Evolutionary conservation across 257 asterid genomes (phyloP).

Genomic region (Ligustrum vulgare): DNA sequence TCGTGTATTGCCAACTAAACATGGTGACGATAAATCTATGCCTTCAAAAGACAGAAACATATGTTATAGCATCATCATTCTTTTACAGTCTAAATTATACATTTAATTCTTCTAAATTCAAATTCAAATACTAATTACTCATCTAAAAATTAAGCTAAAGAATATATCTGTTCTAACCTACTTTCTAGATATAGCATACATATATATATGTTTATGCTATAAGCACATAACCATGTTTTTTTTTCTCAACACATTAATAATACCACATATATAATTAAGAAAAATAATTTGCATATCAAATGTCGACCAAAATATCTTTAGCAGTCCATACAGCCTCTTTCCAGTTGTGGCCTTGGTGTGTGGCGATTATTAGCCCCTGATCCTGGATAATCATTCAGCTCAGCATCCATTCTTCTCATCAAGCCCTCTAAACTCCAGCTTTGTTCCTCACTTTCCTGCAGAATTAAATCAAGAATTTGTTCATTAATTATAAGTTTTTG

Average conservation of each 20-base stretch:
- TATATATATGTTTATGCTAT: not conserved
- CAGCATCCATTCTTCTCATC: slow-evolving; percentile 34
- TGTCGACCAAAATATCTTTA: not conserved
- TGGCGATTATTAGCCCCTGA: slow-evolving; percentile 69
- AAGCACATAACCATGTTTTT: not conserved
- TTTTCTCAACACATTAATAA: not conserved
- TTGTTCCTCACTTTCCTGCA: slow-evolving; percentile 26
- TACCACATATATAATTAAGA: not conserved
- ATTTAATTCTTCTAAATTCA: not conserved
- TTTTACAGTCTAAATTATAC: not conserved
- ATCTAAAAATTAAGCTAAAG: not conserved
- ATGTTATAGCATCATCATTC: not conserved
- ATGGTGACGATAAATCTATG: not conserved
- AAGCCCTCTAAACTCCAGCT: slow-evolving; percentile 7
- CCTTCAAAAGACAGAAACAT: not conserved
- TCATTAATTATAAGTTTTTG: not conserved
- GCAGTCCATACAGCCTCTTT: slow-evolving; percentile 38
- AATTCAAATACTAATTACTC: not conserved
- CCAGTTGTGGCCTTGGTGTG: slow-evolving; percentile 46
- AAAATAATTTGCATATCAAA: not conserved
- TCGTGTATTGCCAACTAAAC: too few relatives aligned
- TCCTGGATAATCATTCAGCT: slow-evolving; percentile 59
- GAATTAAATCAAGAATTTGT: not conserved
- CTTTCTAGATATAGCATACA: not conserved
- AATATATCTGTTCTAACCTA: not conserved